Conservation (phyloP, 1,284 basidiomycete genomes). For the Tilletia walkeri region DNA sequence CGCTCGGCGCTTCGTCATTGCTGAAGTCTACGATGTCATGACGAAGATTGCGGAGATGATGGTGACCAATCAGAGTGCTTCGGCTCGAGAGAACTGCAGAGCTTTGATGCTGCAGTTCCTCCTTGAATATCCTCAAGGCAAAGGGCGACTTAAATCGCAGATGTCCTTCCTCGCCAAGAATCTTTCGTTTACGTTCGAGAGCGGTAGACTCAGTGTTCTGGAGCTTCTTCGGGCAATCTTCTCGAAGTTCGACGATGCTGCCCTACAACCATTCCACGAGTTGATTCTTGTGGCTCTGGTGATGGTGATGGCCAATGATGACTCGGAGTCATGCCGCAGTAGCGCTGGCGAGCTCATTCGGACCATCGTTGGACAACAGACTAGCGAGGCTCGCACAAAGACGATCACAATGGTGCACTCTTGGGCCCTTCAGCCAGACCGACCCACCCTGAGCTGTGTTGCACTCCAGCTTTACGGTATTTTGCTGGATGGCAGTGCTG, state of each 20-base stretch:
- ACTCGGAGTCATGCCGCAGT: slow-evolving; percentile 80
- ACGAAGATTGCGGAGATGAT: slow-evolving; percentile 88
- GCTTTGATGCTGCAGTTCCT: slow-evolving; percentile 88
- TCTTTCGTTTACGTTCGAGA: slow-evolving; percentile 84
- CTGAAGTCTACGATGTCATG: slow-evolving; percentile 98
- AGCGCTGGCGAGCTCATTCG: slow-evolving; percentile 82
- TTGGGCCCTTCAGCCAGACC: slow-evolving; percentile 69
- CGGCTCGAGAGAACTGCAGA: slow-evolving; percentile 88
- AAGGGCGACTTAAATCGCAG: slow-evolving; percentile 79
- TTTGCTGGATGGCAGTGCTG: slow-evolving; percentile 24
- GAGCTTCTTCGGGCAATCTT: slow-evolving; percentile 82
- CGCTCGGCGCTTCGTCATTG: slow-evolving; percentile 83
- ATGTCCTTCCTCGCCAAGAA: slow-evolving; percentile 94
- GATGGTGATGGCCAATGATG: slow-evolving; percentile 90
- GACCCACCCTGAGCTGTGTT: slow-evolving; percentile 68
- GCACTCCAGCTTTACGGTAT: slow-evolving; percentile 64
- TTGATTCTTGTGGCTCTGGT: slow-evolving; percentile 88
- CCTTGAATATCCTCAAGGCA: slow-evolving; percentile 96
- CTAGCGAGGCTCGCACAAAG: slow-evolving; percentile 44
- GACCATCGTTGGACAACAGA: slow-evolving; percentile 67
- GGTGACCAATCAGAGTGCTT: slow-evolving; percentile 86
- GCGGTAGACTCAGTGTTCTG: slow-evolving; percentile 85
- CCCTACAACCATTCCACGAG: slow-evolving; percentile 80
- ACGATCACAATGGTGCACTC: slow-evolving; percentile 72
- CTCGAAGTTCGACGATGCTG: slow-evolving; percentile 74